Evolutionary conservation across 495 filamentous ascomycete genomes (phyloP), one percentile per base, ranked within the genome.

Genomic region (Aspergillus hancockii): DNA sequence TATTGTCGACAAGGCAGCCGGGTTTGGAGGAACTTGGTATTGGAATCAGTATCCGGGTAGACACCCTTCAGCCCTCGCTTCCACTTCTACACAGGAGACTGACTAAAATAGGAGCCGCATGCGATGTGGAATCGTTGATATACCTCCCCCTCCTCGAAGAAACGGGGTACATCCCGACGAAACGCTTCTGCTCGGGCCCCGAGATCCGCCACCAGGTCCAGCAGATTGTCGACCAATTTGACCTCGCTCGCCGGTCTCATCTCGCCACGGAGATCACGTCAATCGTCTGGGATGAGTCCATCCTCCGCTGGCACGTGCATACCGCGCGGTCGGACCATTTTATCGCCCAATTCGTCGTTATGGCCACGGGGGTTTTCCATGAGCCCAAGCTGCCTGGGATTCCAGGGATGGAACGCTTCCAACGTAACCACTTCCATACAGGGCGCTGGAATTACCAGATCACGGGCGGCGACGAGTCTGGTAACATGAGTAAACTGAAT

Each of bases 61-160:
- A n/a, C n/a, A n/a, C n/a, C n/a, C n/a, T n/a, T n/a, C n/a, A n/a
- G n/a, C n/a, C n/a, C n/a, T n/a, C n/a, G n/a, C n/a, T n/a, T n/a
- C n/a, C n/a, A n/a, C n/a, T n/a, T n/a, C n/a, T n/a, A n/a, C n/a
- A n/a, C n/a, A n/a, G n/a, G n/a, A n/a, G n/a, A n/a, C n/a, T n/a
- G n/a, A n/a, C n/a, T n/a, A n/a, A n/a, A n/a, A n/a, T n/a, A n/a
- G n/a, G n/a, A n/a, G 40, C 68, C 6, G 50, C 34, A 14, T 72
- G 71, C 36, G 71, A 75, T 53, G 54, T 67, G 28, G 71, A 75
- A 41, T 63, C 61, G 12, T 68, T 68, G 30, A 55, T 59, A 16
- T 76, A 75, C 36, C 57, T 88, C 66, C 83, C 85, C 0, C 63
- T 83, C 12, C 67, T 88, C 12, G 84, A 87, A 46, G 84, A 86